Percentiles rank a stretch among this genome's conserved stretches.
These are phyloP conservation scores for Chaetomium sp. DNA, from an alignment of 2,329 filamentous ascomycete species.

Conservation along the genomic window DNA sequence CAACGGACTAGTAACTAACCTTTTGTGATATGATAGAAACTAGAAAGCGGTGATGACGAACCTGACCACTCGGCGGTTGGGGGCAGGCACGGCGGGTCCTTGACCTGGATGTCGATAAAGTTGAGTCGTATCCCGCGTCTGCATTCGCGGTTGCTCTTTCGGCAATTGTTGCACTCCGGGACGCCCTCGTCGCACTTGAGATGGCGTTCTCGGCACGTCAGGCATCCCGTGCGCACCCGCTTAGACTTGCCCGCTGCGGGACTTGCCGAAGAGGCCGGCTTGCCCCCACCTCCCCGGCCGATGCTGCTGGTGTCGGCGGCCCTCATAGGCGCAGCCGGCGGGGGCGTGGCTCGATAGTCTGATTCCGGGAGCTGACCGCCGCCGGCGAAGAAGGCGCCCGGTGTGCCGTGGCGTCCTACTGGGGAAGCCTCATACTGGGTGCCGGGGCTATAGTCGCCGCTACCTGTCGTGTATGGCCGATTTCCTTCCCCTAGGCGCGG, in stretches of 20 bases:
- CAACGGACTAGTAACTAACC: background rate
- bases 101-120: constrained; percentile 82
- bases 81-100: constrained; percentile 64
- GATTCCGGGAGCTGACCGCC: background rate
- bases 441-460: constrained; percentile 27
- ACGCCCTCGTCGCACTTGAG: constrained; percentile 83
- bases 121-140: constrained; percentile 85
- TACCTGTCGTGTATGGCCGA: constrained; percentile 38
- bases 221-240: constrained; percentile 83
- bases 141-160: constrained; percentile 82
- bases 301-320: constrained; percentile 11
- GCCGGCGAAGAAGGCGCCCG: background rate
- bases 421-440: constrained; percentile 36
- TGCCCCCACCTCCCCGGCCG: constrained; percentile 12
- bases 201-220: constrained; percentile 87
- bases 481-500: constrained; percentile 32
- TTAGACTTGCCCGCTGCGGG: constrained; percentile 63
- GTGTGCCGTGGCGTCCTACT: constrained; percentile 36
- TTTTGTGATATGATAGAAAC: too few species aligned
- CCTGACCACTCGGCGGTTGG: constrained; percentile 67
- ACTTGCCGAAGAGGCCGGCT: constrained; percentile 19
- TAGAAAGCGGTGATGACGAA: constrained; percentile 38
- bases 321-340: background rate
- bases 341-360: background rate
- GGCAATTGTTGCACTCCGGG: constrained; percentile 73